Evolutionary conservation across 2,329 filamentous ascomycete species (phyloP).

Genomic region (Pleochaeta shiraiana): DNA sequence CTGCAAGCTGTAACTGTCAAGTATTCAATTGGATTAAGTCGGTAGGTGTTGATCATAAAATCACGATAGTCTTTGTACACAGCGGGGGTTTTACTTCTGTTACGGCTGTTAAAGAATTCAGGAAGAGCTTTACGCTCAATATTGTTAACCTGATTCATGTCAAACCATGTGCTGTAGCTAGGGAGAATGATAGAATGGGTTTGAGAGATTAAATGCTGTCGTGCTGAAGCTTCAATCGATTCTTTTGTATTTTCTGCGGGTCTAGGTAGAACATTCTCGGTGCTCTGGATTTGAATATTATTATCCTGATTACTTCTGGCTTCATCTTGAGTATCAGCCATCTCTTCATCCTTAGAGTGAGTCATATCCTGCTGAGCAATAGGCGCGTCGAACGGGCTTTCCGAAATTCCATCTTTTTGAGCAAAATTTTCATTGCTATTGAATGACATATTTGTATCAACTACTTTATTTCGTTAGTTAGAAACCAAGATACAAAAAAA

Average conservation of each 20-base stretch:
- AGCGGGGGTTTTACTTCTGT: constrained; percentile 90
- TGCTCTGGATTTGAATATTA: constrained; percentile 18
- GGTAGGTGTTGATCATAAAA: constrained; percentile 99
- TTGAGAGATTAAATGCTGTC: constrained; percentile 79
- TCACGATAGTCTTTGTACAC: constrained; percentile 99
- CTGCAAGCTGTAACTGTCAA: constrained; percentile 92
- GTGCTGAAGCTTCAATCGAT: constrained; percentile 62
- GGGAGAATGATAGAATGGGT: constrained; percentile 91
- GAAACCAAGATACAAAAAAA: background rate
- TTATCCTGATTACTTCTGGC: constrained; percentile 25
- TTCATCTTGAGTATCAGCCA: constrained; percentile 42
- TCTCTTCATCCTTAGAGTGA: constrained; percentile 51
- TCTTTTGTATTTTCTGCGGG: constrained; percentile 53
- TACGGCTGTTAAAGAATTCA: constrained; percentile 96
- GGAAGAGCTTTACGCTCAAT: constrained; percentile 89
- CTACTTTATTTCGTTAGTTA: constrained; percentile 6
- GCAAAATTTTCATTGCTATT: constrained; percentile 18
- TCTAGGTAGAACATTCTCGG: constrained; percentile 24
- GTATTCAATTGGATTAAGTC: constrained; percentile 87
- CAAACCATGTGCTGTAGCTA: constrained; percentile 97
- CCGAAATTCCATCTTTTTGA: constrained; percentile 22
- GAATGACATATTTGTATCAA: constrained; percentile 44
- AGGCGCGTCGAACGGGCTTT: constrained; percentile 49
- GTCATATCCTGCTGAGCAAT: constrained; percentile 30
- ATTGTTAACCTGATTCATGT: constrained; percentile 81